phyloP scores from a whole-genome alignment of 2,329 filamentous ascomycete species.

The Mycosphaerella arachidis region DNA sequence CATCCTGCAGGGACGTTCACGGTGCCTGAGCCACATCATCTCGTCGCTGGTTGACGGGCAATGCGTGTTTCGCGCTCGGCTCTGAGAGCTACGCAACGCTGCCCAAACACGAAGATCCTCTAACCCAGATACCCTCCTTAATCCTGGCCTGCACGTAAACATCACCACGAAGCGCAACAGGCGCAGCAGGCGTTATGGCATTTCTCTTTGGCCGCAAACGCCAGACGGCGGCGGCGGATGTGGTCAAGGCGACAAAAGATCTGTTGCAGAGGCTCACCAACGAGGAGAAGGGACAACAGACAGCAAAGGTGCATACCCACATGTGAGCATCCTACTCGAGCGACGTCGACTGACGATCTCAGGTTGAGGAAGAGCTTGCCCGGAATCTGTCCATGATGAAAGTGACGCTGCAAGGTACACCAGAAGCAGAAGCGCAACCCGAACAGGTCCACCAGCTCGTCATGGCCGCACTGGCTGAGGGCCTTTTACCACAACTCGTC shows the following conservation, averaged over 20 bases:
- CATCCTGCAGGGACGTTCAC: background rate
- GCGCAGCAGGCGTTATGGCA: slow-evolving; percentile 50
- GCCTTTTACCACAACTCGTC: slow-evolving; percentile 79
- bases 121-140: background rate
- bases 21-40: background rate
- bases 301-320: slow-evolving; percentile 34
- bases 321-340: background rate
- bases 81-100: slow-evolving; percentile 1
- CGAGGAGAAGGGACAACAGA: slow-evolving; percentile 48
- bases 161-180: slow-evolving; percentile 5
- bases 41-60: background rate
- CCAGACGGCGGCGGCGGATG: slow-evolving; percentile 56
- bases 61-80: background rate
- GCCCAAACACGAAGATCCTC: background rate
- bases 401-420: slow-evolving; percentile 84
- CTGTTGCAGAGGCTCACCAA: slow-evolving; percentile 52
- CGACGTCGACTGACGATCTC: slow-evolving; percentile 4
- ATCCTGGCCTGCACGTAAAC: background rate
- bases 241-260: slow-evolving; percentile 61
- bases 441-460: slow-evolving; percentile 87
- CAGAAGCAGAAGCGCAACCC: slow-evolving; percentile 80
- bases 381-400: slow-evolving; percentile 89
- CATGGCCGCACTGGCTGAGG: slow-evolving; percentile 78
- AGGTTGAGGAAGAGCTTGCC: slow-evolving; percentile 82
- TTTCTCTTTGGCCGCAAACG: slow-evolving; percentile 64